These are phyloP conservation scores for Coprinellus aureogranulatus DNA, from an alignment of 768 basidiomycete species.

Conservation along the genomic window DNA sequence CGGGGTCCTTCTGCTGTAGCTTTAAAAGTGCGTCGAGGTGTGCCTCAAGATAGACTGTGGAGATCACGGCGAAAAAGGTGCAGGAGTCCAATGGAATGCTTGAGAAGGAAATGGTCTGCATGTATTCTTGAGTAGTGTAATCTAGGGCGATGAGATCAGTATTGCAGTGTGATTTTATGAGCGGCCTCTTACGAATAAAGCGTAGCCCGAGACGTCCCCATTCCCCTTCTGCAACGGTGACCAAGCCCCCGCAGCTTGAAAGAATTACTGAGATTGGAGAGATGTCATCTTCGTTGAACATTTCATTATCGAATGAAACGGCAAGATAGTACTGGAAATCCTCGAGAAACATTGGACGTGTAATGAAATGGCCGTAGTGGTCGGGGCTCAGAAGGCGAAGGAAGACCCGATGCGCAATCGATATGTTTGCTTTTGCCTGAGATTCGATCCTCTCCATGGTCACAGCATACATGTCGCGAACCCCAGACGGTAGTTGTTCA, in stretches of 20 bases:
- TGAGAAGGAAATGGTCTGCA: too few species aligned
- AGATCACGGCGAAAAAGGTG: too few species aligned
- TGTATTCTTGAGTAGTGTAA: too few species aligned
- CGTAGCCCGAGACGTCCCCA: too few species aligned
- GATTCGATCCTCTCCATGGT: neutral
- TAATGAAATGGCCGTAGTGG: neutral
- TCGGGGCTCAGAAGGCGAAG: neutral
- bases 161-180: too few species aligned
- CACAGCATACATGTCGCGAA: neutral
- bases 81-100: too few species aligned
- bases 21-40: too few species aligned
- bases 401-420: neutral
- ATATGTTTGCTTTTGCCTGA: neutral
- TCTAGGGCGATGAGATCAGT: neutral
- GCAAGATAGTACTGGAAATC: neutral
- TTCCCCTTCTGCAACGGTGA: neutral
- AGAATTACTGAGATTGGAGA: neutral
- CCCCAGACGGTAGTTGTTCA: neutral
- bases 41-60: too few species aligned
- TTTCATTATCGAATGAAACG: neutral
- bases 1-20: too few species aligned
- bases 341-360: neutral
- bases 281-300: neutral
- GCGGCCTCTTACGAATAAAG: too few species aligned
- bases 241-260: neutral